Conservation (phyloP, 1,284 basidiomycete species). For the Moniliella sp. region DNA sequence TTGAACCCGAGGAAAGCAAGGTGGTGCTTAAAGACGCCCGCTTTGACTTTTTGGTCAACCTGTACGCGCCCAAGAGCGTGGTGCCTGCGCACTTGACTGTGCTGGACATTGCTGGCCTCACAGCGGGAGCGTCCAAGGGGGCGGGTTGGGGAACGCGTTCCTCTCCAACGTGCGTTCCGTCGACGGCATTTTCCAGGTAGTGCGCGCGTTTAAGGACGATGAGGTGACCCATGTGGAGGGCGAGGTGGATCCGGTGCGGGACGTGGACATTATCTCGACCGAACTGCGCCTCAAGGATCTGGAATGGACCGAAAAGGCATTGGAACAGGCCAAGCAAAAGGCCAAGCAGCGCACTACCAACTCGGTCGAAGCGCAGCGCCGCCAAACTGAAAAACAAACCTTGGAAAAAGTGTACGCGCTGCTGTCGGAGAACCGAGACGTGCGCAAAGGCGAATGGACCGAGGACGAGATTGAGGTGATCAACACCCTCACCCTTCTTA, state of each 20-base stretch:
- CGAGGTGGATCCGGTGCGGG: slow-evolving; percentile 71
- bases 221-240: slow-evolving; percentile 95
- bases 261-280: slow-evolving; percentile 85
- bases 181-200: too few species aligned
- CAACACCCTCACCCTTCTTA: slow-evolving; percentile 66
- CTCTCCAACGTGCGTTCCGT: slow-evolving; percentile 90
- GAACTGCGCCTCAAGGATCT: slow-evolving; percentile 60
- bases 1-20: too few species aligned
- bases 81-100: slow-evolving; percentile 80
- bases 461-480: slow-evolving; percentile 61
- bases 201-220: slow-evolving; percentile 87
- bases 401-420: too few species aligned
- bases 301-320: slow-evolving; percentile 77
- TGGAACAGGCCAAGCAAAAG: slow-evolving; percentile 40
- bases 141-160: slow-evolving; percentile 87
- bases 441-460: slow-evolving; percentile 70
- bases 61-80: too few species aligned
- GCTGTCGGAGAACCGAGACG: slow-evolving; percentile 53
- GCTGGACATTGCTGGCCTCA: slow-evolving; percentile 95
- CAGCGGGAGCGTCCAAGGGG: slow-evolving; percentile 85
- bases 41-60: too few species aligned
- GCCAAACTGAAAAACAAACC: too few species aligned
- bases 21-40: too few species aligned
- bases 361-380: too few species aligned
- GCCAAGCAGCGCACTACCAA: too few species aligned